phyloP scores from a whole-genome alignment of 257 asterid genomes.

The Scutellaria baicalensis region DNA sequence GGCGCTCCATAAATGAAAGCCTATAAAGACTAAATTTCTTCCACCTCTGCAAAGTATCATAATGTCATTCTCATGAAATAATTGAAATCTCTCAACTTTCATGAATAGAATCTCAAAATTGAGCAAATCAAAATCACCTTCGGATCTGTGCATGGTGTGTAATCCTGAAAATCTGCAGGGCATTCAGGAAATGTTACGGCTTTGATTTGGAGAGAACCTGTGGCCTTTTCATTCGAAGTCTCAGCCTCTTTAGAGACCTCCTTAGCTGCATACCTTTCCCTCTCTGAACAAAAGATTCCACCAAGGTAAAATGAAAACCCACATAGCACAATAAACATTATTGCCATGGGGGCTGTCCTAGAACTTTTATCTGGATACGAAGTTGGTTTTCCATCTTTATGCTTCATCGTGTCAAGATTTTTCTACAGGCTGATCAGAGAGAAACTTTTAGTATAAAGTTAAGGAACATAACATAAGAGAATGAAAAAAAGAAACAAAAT shows the following conservation, averaged over 20 bases:
- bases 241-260: conserved; percentile 24
- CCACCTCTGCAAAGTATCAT: conserved; percentile 54
- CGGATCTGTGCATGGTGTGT: conserved; percentile 99
- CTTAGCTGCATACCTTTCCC: conserved; percentile 26
- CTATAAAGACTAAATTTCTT: conserved; percentile 50
- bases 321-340: conserved; percentile 65
- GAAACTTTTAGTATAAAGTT: neutral
- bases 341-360: conserved; percentile 50
- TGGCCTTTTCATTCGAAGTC: conserved; percentile 24
- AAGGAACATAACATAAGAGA: neutral
- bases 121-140: conserved; percentile 32
- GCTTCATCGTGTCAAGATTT: conserved; percentile 54
- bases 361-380: conserved; percentile 50
- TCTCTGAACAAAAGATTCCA: conserved; percentile 72
- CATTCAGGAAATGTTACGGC: conserved; percentile 64
- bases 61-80: conserved; percentile 6
- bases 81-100: neutral
- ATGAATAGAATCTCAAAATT: neutral
- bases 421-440: conserved; percentile 35
- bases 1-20: conserved; percentile 76
- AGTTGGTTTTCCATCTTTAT: conserved; percentile 73
- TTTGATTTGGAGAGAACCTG: conserved; percentile 48
- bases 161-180: conserved; percentile 70
- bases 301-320: conserved; percentile 98
- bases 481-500: neutral